Conservation (phyloP, 306 rosid species). For the Oemleria cerasiformis region DNA sequence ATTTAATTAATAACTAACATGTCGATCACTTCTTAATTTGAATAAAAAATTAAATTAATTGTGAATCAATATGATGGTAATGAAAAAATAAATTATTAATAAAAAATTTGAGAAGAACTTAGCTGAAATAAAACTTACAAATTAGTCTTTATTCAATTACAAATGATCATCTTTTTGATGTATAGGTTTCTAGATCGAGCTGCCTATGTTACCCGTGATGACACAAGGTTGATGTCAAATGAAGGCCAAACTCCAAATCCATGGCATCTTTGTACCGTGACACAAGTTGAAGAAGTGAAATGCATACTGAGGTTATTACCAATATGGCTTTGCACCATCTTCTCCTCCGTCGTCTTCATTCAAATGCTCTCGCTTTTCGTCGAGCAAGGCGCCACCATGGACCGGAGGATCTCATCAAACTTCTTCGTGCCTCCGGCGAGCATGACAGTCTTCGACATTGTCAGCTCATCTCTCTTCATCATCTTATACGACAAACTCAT, state of each 20-base stretch:
- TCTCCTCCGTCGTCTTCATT: constrained; percentile 53
- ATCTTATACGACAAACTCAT: constrained; percentile 37
- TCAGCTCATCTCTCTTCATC: constrained; percentile 49
- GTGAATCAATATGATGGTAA: no score
- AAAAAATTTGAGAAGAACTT: no score
- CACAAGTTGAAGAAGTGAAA: constrained; percentile 66
- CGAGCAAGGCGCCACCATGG: constrained; percentile 60
- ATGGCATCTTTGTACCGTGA: constrained; percentile 54
- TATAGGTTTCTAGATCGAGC: constrained; percentile 57
- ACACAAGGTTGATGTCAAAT: constrained; percentile 16
- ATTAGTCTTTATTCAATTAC: no score
- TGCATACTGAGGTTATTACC: constrained; percentile 46
- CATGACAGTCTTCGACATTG: constrained; percentile 60
- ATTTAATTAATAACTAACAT: no score
- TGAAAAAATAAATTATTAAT: no score
- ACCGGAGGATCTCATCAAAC: constrained; percentile 29
- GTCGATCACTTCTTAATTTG: no score
- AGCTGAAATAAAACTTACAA: not conserved
- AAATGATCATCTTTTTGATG: not conserved
- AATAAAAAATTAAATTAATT: no score
- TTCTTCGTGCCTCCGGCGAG: constrained; percentile 58
- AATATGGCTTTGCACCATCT: constrained; percentile 56
- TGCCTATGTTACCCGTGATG: constrained; percentile 31
- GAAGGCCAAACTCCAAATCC: constrained; percentile 37
- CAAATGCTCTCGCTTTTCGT: constrained; percentile 60